Evolutionary conservation across 2,329 filamentous ascomycete species (phyloP).

Genomic region (Alternaria sp.): DNA sequence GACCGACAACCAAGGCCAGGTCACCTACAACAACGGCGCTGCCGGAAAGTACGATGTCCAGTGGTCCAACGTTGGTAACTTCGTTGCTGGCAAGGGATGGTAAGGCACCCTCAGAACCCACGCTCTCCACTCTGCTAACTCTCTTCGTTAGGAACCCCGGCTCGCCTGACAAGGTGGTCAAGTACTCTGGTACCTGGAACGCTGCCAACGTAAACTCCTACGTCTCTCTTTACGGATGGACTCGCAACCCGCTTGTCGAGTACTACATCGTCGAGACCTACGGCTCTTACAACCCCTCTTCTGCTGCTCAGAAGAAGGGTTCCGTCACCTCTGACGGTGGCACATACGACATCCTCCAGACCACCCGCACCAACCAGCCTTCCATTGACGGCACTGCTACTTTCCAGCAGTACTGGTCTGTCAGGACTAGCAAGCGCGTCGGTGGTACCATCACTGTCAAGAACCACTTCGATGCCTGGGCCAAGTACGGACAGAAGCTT

Average conservation of each 20-base stretch:
- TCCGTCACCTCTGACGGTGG: constrained; percentile 60
- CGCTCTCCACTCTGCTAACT: background rate
- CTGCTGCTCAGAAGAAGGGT: constrained; percentile 57
- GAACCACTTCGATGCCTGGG: constrained; percentile 63
- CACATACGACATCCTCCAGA: constrained; percentile 60
- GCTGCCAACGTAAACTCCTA: constrained; percentile 58
- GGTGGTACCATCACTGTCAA: constrained; percentile 58
- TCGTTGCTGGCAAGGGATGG: constrained; percentile 66
- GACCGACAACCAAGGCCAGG: constrained; percentile 59
- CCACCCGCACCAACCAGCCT: constrained; percentile 59
- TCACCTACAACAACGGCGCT: constrained; percentile 62
- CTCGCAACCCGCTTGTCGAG: constrained; percentile 60
- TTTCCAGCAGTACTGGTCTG: constrained; percentile 63
- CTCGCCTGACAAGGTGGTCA: constrained; percentile 47
- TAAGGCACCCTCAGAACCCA: background rate
- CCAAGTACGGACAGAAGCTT: constrained; percentile 55
- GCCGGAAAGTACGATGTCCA: constrained; percentile 53
- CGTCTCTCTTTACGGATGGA: constrained; percentile 66
- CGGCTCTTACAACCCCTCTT: constrained; percentile 58
- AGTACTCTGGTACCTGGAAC: constrained; percentile 57
- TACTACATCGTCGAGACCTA: constrained; percentile 65
- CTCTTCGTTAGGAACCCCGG: constrained; percentile 53
- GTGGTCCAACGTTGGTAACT: constrained; percentile 61
- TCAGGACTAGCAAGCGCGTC: constrained; percentile 58
- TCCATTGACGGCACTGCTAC: constrained; percentile 62